phyloP scores from a whole-genome alignment of 331 rosid genomes.

The Acacia concinna region DNA sequence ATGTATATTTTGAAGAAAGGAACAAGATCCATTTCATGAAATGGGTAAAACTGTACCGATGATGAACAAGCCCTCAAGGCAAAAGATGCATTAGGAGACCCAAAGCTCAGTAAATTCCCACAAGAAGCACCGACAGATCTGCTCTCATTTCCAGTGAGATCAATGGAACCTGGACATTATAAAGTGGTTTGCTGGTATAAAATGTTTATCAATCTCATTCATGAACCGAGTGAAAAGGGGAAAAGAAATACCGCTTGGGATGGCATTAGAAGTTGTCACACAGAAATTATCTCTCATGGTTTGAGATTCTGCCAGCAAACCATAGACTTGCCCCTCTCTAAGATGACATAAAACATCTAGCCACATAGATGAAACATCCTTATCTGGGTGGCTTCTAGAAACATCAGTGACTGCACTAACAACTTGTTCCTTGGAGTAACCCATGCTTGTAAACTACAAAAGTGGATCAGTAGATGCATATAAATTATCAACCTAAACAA shows the following conservation, averaged over 20 bases:
- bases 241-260: constrained; percentile 39
- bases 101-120: constrained; percentile 39
- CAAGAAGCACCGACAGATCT: constrained; percentile 35
- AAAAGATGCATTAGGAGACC: constrained; percentile 36
- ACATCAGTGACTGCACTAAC: constrained; percentile 55
- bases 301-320: constrained; percentile 46
- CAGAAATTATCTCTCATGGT: constrained; percentile 28
- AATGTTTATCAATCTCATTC: constrained; percentile 3
- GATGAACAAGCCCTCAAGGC: constrained; percentile 71
- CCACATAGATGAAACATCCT: constrained; percentile 74
- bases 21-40: constrained; percentile 13
- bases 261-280: constrained; percentile 23
- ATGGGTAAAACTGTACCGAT: constrained; percentile 49
- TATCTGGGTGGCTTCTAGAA: constrained; percentile 49
- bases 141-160: constrained; percentile 41
- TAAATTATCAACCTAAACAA: constrained; percentile 2
- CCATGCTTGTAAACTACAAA: constrained; percentile 69
- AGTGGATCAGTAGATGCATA: neutral
- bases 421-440: constrained; percentile 75
- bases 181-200: constrained; percentile 22
- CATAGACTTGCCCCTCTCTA: constrained; percentile 73
- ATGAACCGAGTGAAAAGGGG: neutral
- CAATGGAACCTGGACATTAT: constrained; percentile 49
- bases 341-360: constrained; percentile 79
- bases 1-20: constrained; percentile 9